Evolutionary conservation across 2,329 filamentous ascomycete genomes (phyloP).

Genomic region (Botrytis cinerea): DNA sequence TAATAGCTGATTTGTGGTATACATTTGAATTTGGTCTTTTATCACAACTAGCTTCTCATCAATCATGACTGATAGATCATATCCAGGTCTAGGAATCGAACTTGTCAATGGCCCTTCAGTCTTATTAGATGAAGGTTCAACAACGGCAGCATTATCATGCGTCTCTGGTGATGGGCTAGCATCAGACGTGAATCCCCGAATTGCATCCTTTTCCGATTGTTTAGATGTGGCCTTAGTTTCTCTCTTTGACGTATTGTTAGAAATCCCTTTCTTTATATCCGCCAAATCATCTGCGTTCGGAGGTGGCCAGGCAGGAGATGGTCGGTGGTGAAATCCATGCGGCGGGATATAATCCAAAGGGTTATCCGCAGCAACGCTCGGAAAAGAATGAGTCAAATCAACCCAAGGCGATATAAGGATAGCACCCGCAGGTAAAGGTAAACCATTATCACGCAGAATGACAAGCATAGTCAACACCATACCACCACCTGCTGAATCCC

Average conservation of each 20-base stretch:
- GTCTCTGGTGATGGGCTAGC: conserved; percentile 34
- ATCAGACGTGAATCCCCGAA: conserved; percentile 43
- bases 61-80: conserved; percentile 64
- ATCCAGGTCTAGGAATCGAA: conserved; percentile 40
- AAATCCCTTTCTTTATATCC: conserved; percentile 49
- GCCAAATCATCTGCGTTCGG: conserved; percentile 75
- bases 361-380: conserved; percentile 74
- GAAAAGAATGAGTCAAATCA: conserved; percentile 93
- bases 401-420: conserved; percentile 95
- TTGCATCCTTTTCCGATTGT: conserved; percentile 43
- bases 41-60: conserved; percentile 71
- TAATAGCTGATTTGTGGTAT: conserved; percentile 80
- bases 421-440: conserved; percentile 85
- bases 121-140: conserved; percentile 38
- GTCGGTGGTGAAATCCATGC: conserved; percentile 86
- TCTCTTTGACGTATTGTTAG: conserved; percentile 54
- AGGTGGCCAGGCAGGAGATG: conserved; percentile 89
- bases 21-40: conserved; percentile 90
- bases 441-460: conserved; percentile 75
- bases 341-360: conserved; percentile 85
- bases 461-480: conserved; percentile 84
- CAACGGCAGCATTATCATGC: conserved; percentile 41
- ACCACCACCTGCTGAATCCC: conserved; percentile 90
- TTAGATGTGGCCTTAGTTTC: conserved; percentile 33
- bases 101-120: conserved; percentile 34